A percentile compares a stretch with the other conserved stretches of the same genome.
These are phyloP conservation scores for Candida golubevii DNA, from an alignment of 805 yeast species.

Conservation along the genomic window DNA sequence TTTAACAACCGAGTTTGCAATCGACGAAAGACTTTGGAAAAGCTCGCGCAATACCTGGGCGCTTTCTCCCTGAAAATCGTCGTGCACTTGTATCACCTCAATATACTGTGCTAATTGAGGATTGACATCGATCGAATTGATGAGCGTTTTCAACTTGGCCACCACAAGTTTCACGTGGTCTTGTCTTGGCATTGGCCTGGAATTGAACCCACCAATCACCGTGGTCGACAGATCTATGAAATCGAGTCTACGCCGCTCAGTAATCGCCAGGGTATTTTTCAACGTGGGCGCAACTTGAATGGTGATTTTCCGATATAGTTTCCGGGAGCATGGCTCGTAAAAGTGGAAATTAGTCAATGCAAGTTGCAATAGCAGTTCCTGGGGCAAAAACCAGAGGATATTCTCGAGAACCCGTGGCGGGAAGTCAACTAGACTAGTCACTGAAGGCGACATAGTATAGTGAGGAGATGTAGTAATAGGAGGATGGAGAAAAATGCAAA, in stretches of 20 bases:
- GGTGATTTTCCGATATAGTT: conserved; percentile 25
- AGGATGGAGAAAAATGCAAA: no score
- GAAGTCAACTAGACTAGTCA: conserved; percentile 4
- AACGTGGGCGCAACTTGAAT: conserved; percentile 21
- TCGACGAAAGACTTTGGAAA: conserved; percentile 2
- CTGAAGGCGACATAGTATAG: no score
- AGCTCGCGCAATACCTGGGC: conserved; percentile 2
- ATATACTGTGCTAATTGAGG: conserved; percentile 22
- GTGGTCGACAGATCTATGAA: conserved; percentile 22
- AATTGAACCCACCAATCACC: conserved; percentile 24
- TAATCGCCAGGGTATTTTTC: conserved; percentile 1
- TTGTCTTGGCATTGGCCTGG: conserved; percentile 11
- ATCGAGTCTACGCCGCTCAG: conserved; percentile 14
- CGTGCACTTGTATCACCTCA: conserved; percentile 2
- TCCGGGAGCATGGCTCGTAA: conserved; percentile 29
- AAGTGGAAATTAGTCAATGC: conserved; percentile 32
- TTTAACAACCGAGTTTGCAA: conserved; percentile 8
- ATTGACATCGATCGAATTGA: conserved; percentile 33
- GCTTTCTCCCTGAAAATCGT: conserved; percentile 1
- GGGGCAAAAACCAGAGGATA: conserved; percentile 24
- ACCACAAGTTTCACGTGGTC: conserved; percentile 24
- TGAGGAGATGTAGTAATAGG: no score
- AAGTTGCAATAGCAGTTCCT: conserved; percentile 28
- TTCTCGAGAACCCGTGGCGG: conserved; percentile 12
- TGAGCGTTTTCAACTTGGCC: conserved; percentile 39